A percentile compares a stretch with the other conserved stretches of the same genome.
These are phyloP conservation scores for Hypomyces perniciosus DNA, from an alignment of 2,329 filamentous ascomycete genomes.

Conservation along the genomic window DNA sequence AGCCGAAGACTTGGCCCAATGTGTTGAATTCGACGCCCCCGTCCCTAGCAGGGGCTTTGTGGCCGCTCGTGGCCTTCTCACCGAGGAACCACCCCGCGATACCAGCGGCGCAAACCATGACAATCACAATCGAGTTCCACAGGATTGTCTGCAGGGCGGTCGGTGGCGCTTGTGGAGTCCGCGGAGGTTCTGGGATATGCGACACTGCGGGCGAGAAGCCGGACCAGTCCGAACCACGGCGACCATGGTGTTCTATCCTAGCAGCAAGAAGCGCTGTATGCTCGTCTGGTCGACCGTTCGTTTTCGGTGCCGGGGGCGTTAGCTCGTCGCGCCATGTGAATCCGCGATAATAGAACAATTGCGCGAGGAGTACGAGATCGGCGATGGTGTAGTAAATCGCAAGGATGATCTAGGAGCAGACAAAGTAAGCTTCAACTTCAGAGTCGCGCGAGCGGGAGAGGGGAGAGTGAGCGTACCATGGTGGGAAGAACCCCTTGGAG, in stretches of 20 bases:
- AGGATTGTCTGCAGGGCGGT: constrained; percentile 52
- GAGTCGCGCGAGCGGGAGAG: constrained; percentile 2
- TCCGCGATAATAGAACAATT: constrained; percentile 94
- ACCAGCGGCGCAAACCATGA: constrained; percentile 79
- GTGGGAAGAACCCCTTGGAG: constrained; percentile 88
- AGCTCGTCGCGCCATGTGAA: constrained; percentile 61
- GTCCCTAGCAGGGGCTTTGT: constrained; percentile 33
- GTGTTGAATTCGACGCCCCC: constrained; percentile 59
- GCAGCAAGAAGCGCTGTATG: constrained; percentile 44
- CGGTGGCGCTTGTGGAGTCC: constrained; percentile 39
- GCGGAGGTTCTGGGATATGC: constrained; percentile 49
- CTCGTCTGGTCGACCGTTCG: constrained; percentile 42
- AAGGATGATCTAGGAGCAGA: constrained; percentile 60
- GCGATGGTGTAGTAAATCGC: constrained; percentile 90
- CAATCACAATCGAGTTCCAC: constrained; percentile 69
- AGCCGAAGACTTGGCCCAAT: constrained; percentile 86
- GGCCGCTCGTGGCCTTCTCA: constrained; percentile 31
- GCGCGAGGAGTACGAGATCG: constrained; percentile 78
- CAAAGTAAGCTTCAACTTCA: background rate
- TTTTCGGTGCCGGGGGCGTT: constrained; percentile 35
- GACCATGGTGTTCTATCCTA: constrained; percentile 39
- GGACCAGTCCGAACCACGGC: constrained; percentile 51
- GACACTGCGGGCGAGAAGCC: constrained; percentile 78
- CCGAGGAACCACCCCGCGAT: constrained; percentile 78
- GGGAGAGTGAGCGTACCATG: constrained; percentile 51